phyloP scores from a whole-genome alignment of 352 stramenopile genomes.

The Globisporangium takayamanum region DNA sequence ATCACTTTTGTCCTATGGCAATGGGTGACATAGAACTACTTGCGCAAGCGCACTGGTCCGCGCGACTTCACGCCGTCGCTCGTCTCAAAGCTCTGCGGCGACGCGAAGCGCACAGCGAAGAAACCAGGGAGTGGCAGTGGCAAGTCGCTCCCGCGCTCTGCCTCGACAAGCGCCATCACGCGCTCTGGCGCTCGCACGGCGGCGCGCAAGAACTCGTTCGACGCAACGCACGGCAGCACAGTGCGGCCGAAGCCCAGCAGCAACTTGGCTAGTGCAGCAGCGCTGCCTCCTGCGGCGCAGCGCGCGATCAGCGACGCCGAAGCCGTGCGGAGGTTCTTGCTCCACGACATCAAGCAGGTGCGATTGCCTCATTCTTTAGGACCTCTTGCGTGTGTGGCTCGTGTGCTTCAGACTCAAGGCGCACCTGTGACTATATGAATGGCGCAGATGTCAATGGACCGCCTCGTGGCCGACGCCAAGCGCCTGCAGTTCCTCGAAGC shows the following conservation, averaged over 20 bases:
- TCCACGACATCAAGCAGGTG: slow-evolving; percentile 68
- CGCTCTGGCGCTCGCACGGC: slow-evolving; percentile 11
- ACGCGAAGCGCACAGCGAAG: slow-evolving; percentile 13
- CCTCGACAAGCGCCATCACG: slow-evolving; percentile 16
- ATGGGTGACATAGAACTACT: background rate
- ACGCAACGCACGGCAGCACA: slow-evolving; percentile 16
- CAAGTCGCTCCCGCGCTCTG: slow-evolving; percentile 23
- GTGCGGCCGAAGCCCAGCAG: slow-evolving; percentile 3
- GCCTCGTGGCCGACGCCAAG: slow-evolving; percentile 68
- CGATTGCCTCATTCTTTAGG: background rate
- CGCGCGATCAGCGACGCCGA: slow-evolving; percentile 51
- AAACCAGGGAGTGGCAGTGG: background rate
- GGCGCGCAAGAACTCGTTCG: slow-evolving; percentile 25
- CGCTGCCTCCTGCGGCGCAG: slow-evolving; percentile 18
- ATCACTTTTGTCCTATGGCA: background rate
- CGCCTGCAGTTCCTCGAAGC: slow-evolving; percentile 69
- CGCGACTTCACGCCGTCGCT: slow-evolving; percentile 34
- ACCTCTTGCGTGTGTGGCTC: background rate
- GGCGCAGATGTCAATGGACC: slow-evolving; percentile 69
- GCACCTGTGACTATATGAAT: background rate
- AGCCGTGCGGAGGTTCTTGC: slow-evolving; percentile 48
- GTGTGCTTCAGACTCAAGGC: background rate
- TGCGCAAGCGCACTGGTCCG: slow-evolving; percentile 21
- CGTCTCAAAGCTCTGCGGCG: slow-evolving; percentile 4
- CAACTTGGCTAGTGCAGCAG: slow-evolving; percentile 12